Percentiles rank a stretch among this genome's conserved stretches.
phyloP scores from a whole-genome alignment of 2,329 filamentous ascomycete genomes.

The Fusarium coicis region DNA sequence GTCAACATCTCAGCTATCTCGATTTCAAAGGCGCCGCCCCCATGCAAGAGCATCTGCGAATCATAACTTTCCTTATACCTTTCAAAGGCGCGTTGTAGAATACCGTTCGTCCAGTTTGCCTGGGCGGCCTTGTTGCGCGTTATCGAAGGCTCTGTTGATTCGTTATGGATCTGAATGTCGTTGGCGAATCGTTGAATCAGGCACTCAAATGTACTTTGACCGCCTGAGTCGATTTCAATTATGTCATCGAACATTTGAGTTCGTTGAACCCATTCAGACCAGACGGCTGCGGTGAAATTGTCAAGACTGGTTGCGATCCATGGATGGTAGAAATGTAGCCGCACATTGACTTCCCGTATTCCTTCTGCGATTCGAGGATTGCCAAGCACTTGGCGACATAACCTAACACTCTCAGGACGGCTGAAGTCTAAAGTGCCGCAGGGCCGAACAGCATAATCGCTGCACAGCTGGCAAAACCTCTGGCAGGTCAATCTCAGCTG shows the following conservation, averaged over 20 bases:
- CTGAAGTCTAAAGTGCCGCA: not conserved
- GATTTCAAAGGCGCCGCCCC: rapidly evolving
- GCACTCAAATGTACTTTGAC: not conserved
- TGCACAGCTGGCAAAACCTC: not conserved
- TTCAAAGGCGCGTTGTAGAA: not conserved
- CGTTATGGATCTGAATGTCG: rapidly evolving
- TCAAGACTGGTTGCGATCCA: not conserved
- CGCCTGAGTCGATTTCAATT: rapidly evolving
- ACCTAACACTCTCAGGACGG: not conserved
- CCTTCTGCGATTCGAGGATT: not conserved
- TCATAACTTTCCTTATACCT: no score
- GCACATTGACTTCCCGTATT: not conserved
- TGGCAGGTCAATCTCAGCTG: not conserved
- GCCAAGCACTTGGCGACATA: not conserved
- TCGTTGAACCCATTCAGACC: not conserved
- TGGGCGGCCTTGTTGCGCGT: rapidly evolving
- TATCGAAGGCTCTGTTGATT: rapidly evolving
- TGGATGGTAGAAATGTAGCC: not conserved
- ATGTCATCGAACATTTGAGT: no score
- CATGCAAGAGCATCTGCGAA: rapidly evolving
- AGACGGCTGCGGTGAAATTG: not conserved
- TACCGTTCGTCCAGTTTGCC: no score
- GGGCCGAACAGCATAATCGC: not conserved
- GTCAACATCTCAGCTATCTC: not conserved
- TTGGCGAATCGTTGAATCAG: not conserved